These are phyloP conservation scores for Malassezia japonica DNA, from an alignment of 1,284 basidiomycete genomes.

Conservation along the genomic window DNA sequence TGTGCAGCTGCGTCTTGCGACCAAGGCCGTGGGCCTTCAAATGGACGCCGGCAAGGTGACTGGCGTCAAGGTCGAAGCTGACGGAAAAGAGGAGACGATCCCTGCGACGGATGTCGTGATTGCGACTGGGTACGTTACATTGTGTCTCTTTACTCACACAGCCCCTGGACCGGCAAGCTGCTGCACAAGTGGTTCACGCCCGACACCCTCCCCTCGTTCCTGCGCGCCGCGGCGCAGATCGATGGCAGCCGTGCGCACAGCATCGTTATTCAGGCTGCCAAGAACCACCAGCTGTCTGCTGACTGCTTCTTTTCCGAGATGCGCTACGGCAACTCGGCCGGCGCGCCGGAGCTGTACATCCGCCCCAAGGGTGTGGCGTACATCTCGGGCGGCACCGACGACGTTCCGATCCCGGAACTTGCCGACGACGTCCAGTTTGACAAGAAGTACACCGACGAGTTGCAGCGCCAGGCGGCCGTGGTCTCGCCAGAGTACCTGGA, in stretches of 20 bases:
- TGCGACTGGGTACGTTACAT: conserved; percentile 54
- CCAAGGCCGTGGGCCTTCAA: conserved; percentile 32
- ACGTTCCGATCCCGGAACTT: conserved; percentile 45
- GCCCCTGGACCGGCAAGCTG: conserved; percentile 71
- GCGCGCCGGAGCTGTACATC: conserved; percentile 35
- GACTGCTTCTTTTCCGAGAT: conserved; percentile 55
- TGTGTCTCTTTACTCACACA: not conserved
- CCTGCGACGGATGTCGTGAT: conserved; percentile 56
- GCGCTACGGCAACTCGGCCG: conserved; percentile 39
- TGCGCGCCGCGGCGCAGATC: conserved; percentile 46
- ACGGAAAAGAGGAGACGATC: conserved; percentile 12
- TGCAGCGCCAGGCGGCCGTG: conserved; percentile 51
- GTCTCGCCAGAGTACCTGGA: conserved; percentile 51
- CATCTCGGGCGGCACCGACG: conserved; percentile 50
- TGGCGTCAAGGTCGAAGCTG: conserved; percentile 17
- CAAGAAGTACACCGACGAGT: conserved; percentile 47
- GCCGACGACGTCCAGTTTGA: conserved; percentile 43
- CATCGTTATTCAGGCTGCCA: conserved; percentile 49
- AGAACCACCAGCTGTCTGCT: conserved; percentile 36
- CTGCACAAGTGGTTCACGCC: conserved; percentile 53
- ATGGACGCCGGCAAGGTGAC: conserved; percentile 20
- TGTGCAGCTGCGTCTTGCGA: conserved; percentile 49
- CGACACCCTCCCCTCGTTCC: conserved; percentile 26
- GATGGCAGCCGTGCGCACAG: conserved; percentile 53
- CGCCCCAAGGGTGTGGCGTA: conserved; percentile 49